phyloP scores from a whole-genome alignment of 148 eudicot genomes.

The Amaranthus cruentus region DNA sequence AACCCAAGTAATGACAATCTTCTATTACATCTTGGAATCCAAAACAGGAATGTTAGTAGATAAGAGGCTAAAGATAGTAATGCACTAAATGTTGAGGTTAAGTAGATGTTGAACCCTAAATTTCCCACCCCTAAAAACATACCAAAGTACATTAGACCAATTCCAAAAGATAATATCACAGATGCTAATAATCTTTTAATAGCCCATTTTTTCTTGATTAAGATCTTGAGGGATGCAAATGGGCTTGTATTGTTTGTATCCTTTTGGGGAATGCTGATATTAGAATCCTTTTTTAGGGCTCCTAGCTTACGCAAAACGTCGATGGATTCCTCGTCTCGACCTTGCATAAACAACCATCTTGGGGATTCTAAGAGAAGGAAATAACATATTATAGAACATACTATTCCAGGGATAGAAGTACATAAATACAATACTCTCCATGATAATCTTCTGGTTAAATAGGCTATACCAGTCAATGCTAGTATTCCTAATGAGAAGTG shows the following conservation, averaged over 20 bases:
- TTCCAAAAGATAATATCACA: slow-evolving; percentile 17
- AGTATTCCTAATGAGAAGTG: slow-evolving; percentile 8
- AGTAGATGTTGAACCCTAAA: slow-evolving; percentile 18
- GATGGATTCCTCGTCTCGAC: slow-evolving; percentile 5
- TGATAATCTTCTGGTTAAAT: background rate
- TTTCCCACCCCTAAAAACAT: slow-evolving; percentile 23
- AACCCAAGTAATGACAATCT: slow-evolving; percentile 19
- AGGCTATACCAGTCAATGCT: slow-evolving; percentile 10
- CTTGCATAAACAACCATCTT: slow-evolving; percentile 23
- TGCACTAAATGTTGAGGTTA: slow-evolving; percentile 7
- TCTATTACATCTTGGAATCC: slow-evolving; percentile 20
- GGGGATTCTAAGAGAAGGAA: slow-evolving; percentile 23
- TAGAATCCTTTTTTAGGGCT: background rate
- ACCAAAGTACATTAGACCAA: slow-evolving; percentile 25
- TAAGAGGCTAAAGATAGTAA: background rate
- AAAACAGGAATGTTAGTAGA: slow-evolving; percentile 13
- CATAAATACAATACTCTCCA: slow-evolving; percentile 22
- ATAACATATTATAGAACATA: background rate
- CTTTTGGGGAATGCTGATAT: background rate
- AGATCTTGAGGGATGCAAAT: slow-evolving; percentile 2
- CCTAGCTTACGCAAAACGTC: slow-evolving; percentile 3
- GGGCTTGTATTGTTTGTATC: background rate
- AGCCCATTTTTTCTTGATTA: slow-evolving; percentile 16
- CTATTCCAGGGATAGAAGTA: slow-evolving; percentile 18
- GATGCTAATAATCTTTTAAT: background rate